A percentile compares a stretch with the other conserved stretches of the same genome.
These are phyloP conservation scores for Agastache rugosa DNA, from an alignment of 257 asterid genomes.

Conservation along the genomic window DNA sequence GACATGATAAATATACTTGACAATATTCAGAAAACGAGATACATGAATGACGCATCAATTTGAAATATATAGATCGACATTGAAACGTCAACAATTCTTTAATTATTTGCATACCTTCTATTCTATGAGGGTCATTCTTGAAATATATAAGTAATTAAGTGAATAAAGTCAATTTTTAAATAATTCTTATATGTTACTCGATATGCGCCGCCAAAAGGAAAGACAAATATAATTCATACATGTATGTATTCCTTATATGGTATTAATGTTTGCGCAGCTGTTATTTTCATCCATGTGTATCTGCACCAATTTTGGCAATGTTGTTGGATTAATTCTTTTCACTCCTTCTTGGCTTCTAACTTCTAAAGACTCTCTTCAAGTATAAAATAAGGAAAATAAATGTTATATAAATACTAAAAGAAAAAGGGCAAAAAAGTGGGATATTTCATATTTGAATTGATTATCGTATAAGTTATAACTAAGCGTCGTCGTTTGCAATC, in stretches of 20 bases:
- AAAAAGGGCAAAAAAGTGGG: not conserved
- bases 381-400: not conserved
- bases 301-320: not conserved
- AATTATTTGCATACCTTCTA: too few species aligned
- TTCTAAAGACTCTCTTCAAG: not conserved
- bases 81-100: too few species aligned
- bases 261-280: not conserved
- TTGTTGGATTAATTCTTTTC: not conserved
- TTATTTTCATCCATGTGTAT: conserved; percentile 7
- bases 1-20: too few species aligned
- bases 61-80: too few species aligned
- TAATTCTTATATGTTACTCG: not conserved
- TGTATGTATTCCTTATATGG: not conserved
- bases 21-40: too few species aligned
- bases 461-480: too few species aligned
- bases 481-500: too few species aligned
- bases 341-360: not conserved
- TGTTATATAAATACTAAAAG: not conserved
- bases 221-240: not conserved
- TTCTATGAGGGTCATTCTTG: not conserved
- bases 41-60: too few species aligned
- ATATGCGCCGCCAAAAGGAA: not conserved
- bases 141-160: too few species aligned
- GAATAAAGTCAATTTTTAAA: not conserved
- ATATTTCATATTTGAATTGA: too few species aligned